phyloP scores from a whole-genome alignment of 2,329 filamentous ascomycete genomes.

The Ophiostoma quercus region DNA sequence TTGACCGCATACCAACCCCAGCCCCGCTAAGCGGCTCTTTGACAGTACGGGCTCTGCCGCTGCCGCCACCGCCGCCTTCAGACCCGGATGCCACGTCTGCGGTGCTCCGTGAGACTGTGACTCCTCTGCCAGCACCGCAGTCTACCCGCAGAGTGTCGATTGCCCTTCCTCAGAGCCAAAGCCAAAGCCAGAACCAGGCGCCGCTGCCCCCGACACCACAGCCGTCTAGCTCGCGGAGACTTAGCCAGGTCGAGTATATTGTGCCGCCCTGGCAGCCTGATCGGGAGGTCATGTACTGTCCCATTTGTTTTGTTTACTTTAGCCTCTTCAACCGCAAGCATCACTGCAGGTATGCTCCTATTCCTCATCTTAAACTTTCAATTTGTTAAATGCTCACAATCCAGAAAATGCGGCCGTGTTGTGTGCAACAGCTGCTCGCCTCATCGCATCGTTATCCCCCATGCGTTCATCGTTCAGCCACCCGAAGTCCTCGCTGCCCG shows the following conservation, averaged over 20 bases:
- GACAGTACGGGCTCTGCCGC: background rate
- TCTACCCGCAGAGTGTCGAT: background rate
- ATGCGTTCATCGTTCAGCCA: slow-evolving; percentile 85
- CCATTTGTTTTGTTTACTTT: slow-evolving; percentile 76
- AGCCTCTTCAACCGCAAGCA: slow-evolving; percentile 84
- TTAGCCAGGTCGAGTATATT: slow-evolving; percentile 42
- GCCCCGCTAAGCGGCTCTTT: background rate
- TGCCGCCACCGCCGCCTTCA: slow-evolving; percentile 4
- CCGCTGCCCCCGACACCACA: slow-evolving; percentile 11
- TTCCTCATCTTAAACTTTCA: background rate
- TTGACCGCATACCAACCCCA: background rate
- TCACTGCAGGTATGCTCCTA: slow-evolving; percentile 67
- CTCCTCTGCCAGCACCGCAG: background rate
- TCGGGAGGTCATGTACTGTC: slow-evolving; percentile 72
- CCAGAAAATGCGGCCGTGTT: slow-evolving; percentile 82
- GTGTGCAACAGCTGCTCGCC: slow-evolving; percentile 88
- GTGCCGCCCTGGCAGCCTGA: slow-evolving; percentile 87
- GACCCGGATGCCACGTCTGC: background rate
- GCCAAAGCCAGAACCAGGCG: background rate
- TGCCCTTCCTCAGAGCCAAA: background rate
- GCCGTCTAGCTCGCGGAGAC: background rate
- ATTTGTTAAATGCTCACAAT: background rate
- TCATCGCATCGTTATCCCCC: slow-evolving; percentile 88
- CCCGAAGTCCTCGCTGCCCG: slow-evolving; percentile 40
- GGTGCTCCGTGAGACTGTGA: background rate